Evolutionary conservation across 2,329 filamentous ascomycete genomes (phyloP), one percentile per base, ranked within the genome.

Genomic region (Alternaria gaisen): DNA sequence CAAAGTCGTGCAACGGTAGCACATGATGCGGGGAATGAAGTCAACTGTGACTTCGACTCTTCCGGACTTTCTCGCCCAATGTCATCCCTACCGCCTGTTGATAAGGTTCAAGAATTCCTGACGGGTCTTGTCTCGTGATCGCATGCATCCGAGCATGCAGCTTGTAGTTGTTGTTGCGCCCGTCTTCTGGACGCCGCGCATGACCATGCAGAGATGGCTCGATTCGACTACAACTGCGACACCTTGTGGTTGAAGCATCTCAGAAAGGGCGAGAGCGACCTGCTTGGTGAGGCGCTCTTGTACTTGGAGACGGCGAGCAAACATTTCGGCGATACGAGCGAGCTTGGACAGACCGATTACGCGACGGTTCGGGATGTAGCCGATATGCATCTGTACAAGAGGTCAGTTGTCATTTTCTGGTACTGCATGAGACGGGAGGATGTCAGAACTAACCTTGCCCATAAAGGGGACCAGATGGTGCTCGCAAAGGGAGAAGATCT

Each of bases 211-310:
- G 47, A 98, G 83, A 81, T 99, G 95, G 74, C 89, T 94, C 14
- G 92, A 96, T 76, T 99, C 95, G 90, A 99, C 97, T 61, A 99
- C 94, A 3, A 99, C 95, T 20, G 92, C 94, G 2, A 99, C 94
- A 47, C 95, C 95, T 76, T 96, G 93, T 2, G 95, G 95, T 77
- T 96, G 91, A 48, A 99, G 85, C 12, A 98, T 90, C 74, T 98
- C 94, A 9, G 93, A 93, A 64, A 99, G 90, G 16, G 95, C 94
- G 64, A 97, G 88, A 20, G 95, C 95, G 14, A 99, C 94, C 79
- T 99, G 94, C 79, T 96, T 97, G 24, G 95, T 99, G 34, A 99
- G 85, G 34, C 95, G 90, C 79, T 99, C 95, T 82, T 99, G 95
- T 52, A 99, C 94, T 80, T 99, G 95, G 5, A 99, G 85, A 57